phyloP scores from a whole-genome alignment of 805 yeast species.

The Wickerhamiella dianesei region DNA sequence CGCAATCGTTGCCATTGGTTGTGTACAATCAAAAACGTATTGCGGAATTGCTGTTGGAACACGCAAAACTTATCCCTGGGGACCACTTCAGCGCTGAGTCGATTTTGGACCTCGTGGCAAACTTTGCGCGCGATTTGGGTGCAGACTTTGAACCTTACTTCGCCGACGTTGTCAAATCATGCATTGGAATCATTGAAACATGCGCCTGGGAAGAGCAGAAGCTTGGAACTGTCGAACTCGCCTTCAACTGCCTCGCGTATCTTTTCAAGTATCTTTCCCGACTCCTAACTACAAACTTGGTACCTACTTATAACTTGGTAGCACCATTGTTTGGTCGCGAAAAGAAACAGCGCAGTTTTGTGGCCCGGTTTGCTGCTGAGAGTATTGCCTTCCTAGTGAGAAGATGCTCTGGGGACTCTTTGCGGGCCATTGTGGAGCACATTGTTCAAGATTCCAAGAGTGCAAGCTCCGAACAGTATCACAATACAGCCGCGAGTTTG shows the following conservation, averaged over 20 bases:
- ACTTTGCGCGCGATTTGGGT: slow-evolving; percentile 83
- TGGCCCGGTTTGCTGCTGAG: slow-evolving; percentile 78
- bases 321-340: slow-evolving; percentile 47
- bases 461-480: slow-evolving; percentile 35
- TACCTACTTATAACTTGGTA: slow-evolving; percentile 54
- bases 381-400: slow-evolving; percentile 74
- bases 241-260: slow-evolving; percentile 74
- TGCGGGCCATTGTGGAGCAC: slow-evolving; percentile 34
- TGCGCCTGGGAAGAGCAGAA: slow-evolving; percentile 32
- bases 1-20: slow-evolving; percentile 68
- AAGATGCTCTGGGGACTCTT: slow-evolving; percentile 40
- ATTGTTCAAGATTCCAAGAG: slow-evolving; percentile 24
- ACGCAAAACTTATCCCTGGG: slow-evolving; percentile 37
- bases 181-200: slow-evolving; percentile 35
- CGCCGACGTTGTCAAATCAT: slow-evolving; percentile 34
- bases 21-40: slow-evolving; percentile 55
- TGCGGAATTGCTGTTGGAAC: slow-evolving; percentile 36
- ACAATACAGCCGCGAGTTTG: slow-evolving; percentile 44
- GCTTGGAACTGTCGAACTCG: slow-evolving; percentile 59
- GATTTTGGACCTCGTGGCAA: slow-evolving; percentile 62
- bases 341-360: slow-evolving; percentile 32
- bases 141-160: slow-evolving; percentile 75
- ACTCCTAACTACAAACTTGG: slow-evolving; percentile 44
- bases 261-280: slow-evolving; percentile 76
- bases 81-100: slow-evolving; percentile 58